Base-by-base conservation (phyloP, 2,329 filamentous ascomycete genomes). In the Cladosporium halotolerans region DNA sequence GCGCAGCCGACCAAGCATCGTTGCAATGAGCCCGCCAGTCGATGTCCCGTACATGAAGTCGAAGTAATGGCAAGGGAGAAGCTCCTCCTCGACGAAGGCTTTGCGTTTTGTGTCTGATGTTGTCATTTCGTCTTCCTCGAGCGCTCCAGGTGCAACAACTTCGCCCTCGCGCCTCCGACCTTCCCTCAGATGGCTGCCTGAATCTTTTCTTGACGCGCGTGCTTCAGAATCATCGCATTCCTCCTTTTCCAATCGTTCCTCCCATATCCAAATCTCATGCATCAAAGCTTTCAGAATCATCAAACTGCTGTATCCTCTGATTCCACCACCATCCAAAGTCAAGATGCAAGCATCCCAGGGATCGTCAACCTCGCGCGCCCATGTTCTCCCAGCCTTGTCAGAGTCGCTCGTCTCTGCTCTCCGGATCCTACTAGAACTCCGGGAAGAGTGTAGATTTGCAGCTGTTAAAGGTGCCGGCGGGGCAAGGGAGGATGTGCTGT, bases 1-100 rank as follows among this genome's bases (percentile, higher is more conserved):
- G 4, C 75, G 74, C 42, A 78, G 63, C 11, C 75, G 66, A 0
- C 72, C 75, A 2, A 78, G 70, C 67, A 78, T 75, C 2, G 75
- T 76, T 1, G 75, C 73, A 53, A 78, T 78, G 38, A 78, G 64
- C 11, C 76, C 76, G n/a, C 76, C 76, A 0, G 75, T 79, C 38
- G 72, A 75, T 4, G 76, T 78, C 18, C 76, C 76, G 52, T 76
- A 77, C 68, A 78, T 77, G 64, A 76, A 75, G 57, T 79, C 76
- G 62, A 79, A 79, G 62, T 78, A 78, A 56, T 78, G 73, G 54
- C 74, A 77, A 53, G 75, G 76, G 9, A 76, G 62, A 1, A 77
- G 67, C 42, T 74, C 69, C 44, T 73, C 66, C 55, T 53, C 50
- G n/a, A 53, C 50, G 28, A 53, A 53, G 3, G 36, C 28, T 28